Conservation (phyloP, 805 yeast genomes). For the Crinitomyces ghanaensis region DNA sequence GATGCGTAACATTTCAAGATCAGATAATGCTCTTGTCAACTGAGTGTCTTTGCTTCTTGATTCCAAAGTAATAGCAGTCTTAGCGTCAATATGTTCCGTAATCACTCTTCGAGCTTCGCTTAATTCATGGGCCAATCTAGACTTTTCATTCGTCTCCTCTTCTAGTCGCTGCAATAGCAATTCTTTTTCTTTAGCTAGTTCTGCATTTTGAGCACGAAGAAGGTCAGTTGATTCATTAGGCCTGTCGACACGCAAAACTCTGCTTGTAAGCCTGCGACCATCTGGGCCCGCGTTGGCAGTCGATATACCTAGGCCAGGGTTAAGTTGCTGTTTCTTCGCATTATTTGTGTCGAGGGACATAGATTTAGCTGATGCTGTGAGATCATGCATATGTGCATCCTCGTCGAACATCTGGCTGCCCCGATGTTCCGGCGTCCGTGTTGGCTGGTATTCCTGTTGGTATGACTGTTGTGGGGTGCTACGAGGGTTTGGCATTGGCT, state of each 20-base stretch:
- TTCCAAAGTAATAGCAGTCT: slow-evolving; percentile 24
- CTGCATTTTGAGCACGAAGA: slow-evolving; percentile 42
- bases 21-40: slow-evolving; percentile 46
- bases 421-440: slow-evolving; percentile 5
- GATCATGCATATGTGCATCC: slow-evolving; percentile 3
- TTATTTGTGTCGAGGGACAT: neutral
- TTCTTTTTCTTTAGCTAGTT: slow-evolving; percentile 32
- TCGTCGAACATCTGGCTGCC: neutral
- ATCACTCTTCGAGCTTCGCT: slow-evolving; percentile 24
- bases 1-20: slow-evolving; percentile 46
- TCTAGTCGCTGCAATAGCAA: slow-evolving; percentile 23
- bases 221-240: slow-evolving; percentile 38
- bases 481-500: neutral
- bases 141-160: slow-evolving; percentile 23
- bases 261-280: neutral
- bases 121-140: slow-evolving; percentile 26
- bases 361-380: neutral
- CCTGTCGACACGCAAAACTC: slow-evolving; percentile 2
- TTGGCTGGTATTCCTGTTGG: slow-evolving; percentile 3
- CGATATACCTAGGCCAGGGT: slow-evolving; percentile 5
- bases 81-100: slow-evolving; percentile 20
- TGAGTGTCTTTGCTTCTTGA: slow-evolving; percentile 63
- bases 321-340: slow-evolving; percentile 1
- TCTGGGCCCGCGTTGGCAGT: neutral
- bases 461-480: neutral